Percentiles rank a stretch among this genome's conserved stretches.
phyloP scores from a whole-genome alignment of 1,139 yeast species.

The Geotrichum phurueaensis region DNA sequence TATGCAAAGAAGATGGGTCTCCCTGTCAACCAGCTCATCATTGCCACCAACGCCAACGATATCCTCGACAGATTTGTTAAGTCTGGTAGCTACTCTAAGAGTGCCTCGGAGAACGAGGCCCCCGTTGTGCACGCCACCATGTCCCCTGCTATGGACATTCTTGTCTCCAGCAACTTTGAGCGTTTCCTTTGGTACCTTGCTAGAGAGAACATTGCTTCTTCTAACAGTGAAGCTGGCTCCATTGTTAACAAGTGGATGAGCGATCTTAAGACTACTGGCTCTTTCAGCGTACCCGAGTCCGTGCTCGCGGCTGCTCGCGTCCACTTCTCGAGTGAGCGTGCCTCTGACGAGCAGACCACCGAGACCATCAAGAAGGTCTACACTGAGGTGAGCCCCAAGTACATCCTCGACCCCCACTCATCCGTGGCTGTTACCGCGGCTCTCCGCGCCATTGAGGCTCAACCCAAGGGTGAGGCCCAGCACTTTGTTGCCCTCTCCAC shows the following conservation, averaged over 20 bases:
- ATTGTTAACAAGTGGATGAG: slow-evolving; percentile 71
- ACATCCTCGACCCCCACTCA: slow-evolving; percentile 92
- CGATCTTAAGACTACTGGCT: slow-evolving; percentile 67
- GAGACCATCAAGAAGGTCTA: slow-evolving; percentile 70
- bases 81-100: slow-evolving; percentile 69
- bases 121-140: slow-evolving; percentile 78
- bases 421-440: slow-evolving; percentile 89
- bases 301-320: slow-evolving; percentile 61
- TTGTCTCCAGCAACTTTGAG: slow-evolving; percentile 91
- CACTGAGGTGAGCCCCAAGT: slow-evolving; percentile 53
- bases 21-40: slow-evolving; percentile 77
- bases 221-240: slow-evolving; percentile 69
- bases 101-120: slow-evolving; percentile 38
- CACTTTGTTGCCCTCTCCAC: slow-evolving; percentile 80
- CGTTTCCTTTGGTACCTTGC: slow-evolving; percentile 92
- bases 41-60: slow-evolving; percentile 94
- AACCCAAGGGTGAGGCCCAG: slow-evolving; percentile 37
- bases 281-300: slow-evolving; percentile 61
- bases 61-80: slow-evolving; percentile 88
- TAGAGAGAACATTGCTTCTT: slow-evolving; percentile 54
- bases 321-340: slow-evolving; percentile 74
- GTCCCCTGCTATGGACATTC: slow-evolving; percentile 98
- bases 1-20: slow-evolving; percentile 94
- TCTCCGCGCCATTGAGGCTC: slow-evolving; percentile 52
- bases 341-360: slow-evolving; percentile 69